Evolutionary conservation across 371 early-diverging fungal genomes (phyloP), one percentile per base, ranked within the genome.

Genomic region (Mucor mucedo): DNA sequence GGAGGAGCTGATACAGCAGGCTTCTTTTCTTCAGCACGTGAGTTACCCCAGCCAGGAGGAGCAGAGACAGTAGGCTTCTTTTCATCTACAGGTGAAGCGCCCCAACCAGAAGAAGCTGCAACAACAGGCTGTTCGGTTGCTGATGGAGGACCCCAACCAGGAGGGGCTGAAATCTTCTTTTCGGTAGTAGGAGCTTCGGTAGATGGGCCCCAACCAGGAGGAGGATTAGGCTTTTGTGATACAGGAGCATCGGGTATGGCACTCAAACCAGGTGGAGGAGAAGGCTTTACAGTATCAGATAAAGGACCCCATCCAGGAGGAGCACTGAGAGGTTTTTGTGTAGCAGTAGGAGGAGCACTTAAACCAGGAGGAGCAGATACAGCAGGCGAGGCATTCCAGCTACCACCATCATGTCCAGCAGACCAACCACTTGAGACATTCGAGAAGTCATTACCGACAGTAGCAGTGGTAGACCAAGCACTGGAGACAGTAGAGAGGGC

Each of bases 391-490:
- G 42, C 21, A 13, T n/a, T 7, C 52, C 60, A 60, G 27, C 32
- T 33, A 48, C 11, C 28, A 48, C 5, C 16, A 50, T 48, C 50
- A 39, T 7, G 39, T 30, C 49, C 40, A n/a, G 63, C n/a, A 16
- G 35, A 35, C 35, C 35, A 35, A 35, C 8, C 8, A 35, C 35
- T 35, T 35, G 6, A 4, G 8, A 35, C 35, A 32, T n/a, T 16
- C 44, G 41, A 44, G 2, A n/a, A 48, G 1, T 48, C 8, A n/a
- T 21, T 42, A 4, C 55, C 50, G 29, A 13, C 49, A 29, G 55
- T 55, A 9, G 63, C 29, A 16, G 49, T 49, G 10, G 35, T 62
- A n/a, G 63, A 45, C 54, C 61, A 53, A 39, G 49, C 50, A 44
- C 16, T 30, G 2, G 61, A 27, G 32, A 42, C 21, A 29, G 5